These are phyloP conservation scores for Ilex paraguariensis DNA, from an alignment of 305 asterid genomes.

Conservation along the genomic window DNA sequence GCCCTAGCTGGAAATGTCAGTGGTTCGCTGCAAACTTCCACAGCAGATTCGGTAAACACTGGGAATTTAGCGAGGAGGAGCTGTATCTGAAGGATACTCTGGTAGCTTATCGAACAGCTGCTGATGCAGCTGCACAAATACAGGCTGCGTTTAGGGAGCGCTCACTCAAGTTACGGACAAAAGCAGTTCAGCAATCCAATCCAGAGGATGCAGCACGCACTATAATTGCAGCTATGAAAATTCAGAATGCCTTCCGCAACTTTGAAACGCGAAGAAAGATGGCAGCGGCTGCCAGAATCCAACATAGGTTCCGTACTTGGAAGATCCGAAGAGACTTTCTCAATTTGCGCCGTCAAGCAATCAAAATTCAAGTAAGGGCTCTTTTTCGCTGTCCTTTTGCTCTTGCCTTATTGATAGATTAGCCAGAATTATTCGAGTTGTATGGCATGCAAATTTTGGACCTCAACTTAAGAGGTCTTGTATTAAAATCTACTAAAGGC, in stretches of 20 bases:
- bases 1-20: conserved; percentile 89
- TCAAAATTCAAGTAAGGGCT: conserved; percentile 72
- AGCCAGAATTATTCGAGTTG: too few relatives aligned
- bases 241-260: conserved; percentile 89
- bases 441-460: too few relatives aligned
- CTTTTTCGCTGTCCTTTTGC: background rate
- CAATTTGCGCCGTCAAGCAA: conserved; percentile 76
- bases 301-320: conserved; percentile 79
- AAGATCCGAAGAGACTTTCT: conserved; percentile 77
- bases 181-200: conserved; percentile 45
- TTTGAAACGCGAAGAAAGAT: conserved; percentile 59
- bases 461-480: too few relatives aligned
- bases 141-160: conserved; percentile 92
- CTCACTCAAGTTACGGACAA: conserved; percentile 48
- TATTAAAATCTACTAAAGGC: too few relatives aligned
- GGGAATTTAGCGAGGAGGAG: conserved; percentile 57
- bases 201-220: conserved; percentile 78
- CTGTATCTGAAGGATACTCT: conserved; percentile 68
- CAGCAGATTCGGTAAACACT: conserved; percentile 28
- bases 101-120: conserved; percentile 90
- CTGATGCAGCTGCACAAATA: conserved; percentile 96
- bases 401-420: background rate
- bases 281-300: conserved; percentile 86
- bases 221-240: conserved; percentile 92
- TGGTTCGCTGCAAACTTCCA: conserved; percentile 58